Evolutionary conservation across 768 basidiomycete genomes (phyloP), one percentile per base, ranked within the genome.

Genomic region (Calvatia gigantea): DNA sequence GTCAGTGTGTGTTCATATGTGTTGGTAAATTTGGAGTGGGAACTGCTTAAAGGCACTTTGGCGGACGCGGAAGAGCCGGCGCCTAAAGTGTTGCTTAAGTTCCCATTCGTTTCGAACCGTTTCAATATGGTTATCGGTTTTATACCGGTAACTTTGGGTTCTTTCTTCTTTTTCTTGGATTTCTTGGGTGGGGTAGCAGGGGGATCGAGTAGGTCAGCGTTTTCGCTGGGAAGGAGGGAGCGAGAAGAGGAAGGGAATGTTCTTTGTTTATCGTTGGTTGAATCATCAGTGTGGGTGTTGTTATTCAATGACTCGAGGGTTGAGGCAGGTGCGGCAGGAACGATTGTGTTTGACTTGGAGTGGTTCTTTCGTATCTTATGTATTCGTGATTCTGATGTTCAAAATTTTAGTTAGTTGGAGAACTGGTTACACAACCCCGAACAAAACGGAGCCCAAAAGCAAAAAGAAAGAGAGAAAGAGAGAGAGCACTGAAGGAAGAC

Each of bases 71-170:
- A 37, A 15, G 38, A 7, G 19, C 25, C 15, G 6, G 38, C 19
- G 15, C 15, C 25, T n/a, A n/a, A n/a, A n/a, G n/a, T n/a, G n/a
- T n/a, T n/a, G n/a, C n/a, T n/a, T n/a, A n/a, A n/a, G 31, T 14
- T 41, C 28, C n/a, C 33, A 23, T 11, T 35, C 23, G 12, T 19
- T 12, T 45, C 52, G 19, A 33, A 32, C 19, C 52, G 43, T 38
- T 54, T 54, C 33, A 54, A 23, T 23, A 54, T 54, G 27, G 52
- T 25, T 54, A 54, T 54, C 8, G 42, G 23, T 21, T 54, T 54
- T 17, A 25, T n/a, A 37, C 28, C 27, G n/a, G 29, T 39, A 27
- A 17, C 6, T 6, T 33, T 38, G 23, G 17, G 2, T 21, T 47
- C 29, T 8, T 19, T 39, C 17, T 55, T 39, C 54, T 48, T 33